Evolutionary conservation across 371 early-diverging fungal genomes (phyloP).

Genomic region (Smittium culicis): DNA sequence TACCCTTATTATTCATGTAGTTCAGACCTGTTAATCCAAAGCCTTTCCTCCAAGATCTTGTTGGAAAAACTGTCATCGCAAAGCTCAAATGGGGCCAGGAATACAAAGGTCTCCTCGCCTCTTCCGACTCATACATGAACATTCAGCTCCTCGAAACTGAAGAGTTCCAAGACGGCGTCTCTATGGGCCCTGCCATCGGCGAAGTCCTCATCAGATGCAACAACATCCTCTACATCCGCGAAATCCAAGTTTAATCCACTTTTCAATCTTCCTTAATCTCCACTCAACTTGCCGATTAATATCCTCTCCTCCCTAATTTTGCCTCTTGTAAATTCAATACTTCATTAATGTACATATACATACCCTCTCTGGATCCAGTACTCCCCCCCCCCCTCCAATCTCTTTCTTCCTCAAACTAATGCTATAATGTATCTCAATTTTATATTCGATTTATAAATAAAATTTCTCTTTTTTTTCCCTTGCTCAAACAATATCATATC

Average conservation of each 20-base stretch:
- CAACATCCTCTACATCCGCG: slow-evolving; percentile 73
- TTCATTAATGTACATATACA: no score
- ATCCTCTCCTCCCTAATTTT: no score
- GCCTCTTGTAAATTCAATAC: no score
- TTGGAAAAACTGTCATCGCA: slow-evolving; percentile 80
- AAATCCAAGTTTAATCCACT: not conserved
- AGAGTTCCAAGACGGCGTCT: slow-evolving; percentile 84
- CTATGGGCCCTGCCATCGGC: slow-evolving; percentile 65
- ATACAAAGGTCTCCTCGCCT: slow-evolving; percentile 83
- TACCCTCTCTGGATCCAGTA: no score
- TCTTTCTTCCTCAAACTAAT: no score
- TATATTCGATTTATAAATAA: no score
- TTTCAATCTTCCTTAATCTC: not conserved
- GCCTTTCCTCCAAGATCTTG: slow-evolving; percentile 84
- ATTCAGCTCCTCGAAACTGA: slow-evolving; percentile 59
- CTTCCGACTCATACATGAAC: slow-evolving; percentile 96
- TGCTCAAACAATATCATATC: no score
- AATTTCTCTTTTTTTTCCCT: no score
- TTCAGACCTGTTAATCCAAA: slow-evolving; percentile 92
- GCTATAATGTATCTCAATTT: no score
- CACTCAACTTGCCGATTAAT: no score
- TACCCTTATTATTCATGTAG: no score
- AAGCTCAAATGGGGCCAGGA: slow-evolving; percentile 97
- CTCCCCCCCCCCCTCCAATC: no score
- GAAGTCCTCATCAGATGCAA: slow-evolving; percentile 91